Conservation (phyloP, 306 rosid genomes). For the Vigna nakashimae region DNA sequence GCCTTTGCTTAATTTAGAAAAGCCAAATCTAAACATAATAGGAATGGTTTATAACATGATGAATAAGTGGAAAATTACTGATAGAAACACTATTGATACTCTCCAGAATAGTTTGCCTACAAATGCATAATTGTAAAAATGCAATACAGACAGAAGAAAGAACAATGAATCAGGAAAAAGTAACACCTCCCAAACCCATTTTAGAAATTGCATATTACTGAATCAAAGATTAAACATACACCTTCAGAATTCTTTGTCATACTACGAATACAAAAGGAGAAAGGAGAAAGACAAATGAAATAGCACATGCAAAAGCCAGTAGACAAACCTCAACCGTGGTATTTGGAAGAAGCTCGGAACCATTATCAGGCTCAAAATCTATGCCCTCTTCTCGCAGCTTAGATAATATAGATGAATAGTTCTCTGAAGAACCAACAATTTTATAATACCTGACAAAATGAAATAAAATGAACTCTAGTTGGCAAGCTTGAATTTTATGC, state of each 20-base stretch:
- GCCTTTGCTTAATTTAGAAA: background rate
- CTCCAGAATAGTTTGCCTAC: conserved; percentile 22
- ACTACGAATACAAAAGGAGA: conserved; percentile 32
- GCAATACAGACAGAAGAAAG: conserved; percentile 14
- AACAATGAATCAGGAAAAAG: conserved; percentile 15
- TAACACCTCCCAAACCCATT: conserved; percentile 27
- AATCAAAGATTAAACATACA: conserved; percentile 4
- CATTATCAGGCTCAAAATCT: conserved; percentile 85
- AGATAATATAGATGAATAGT: conserved; percentile 68
- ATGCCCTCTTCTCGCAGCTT: conserved; percentile 81
- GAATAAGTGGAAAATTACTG: background rate
- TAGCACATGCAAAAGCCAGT: conserved; percentile 5
- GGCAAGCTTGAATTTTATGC: background rate
- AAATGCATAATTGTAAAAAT: conserved; percentile 1
- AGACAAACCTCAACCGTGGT: conserved; percentile 72
- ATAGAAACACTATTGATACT: conserved; percentile 29
- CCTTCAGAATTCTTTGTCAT: background rate
- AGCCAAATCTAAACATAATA: background rate
- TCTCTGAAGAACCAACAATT: conserved; percentile 82
- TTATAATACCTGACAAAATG: conserved; percentile 71
- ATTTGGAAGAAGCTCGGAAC: conserved; percentile 89
- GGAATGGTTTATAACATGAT: background rate
- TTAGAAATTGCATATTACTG: conserved; percentile 26
- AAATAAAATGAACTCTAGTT: conserved; percentile 41
- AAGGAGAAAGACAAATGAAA: conserved; percentile 40